These are phyloP conservation scores for Skeletonema potamos DNA, from an alignment of 108 stramenopile species.

Conservation along the genomic window DNA sequence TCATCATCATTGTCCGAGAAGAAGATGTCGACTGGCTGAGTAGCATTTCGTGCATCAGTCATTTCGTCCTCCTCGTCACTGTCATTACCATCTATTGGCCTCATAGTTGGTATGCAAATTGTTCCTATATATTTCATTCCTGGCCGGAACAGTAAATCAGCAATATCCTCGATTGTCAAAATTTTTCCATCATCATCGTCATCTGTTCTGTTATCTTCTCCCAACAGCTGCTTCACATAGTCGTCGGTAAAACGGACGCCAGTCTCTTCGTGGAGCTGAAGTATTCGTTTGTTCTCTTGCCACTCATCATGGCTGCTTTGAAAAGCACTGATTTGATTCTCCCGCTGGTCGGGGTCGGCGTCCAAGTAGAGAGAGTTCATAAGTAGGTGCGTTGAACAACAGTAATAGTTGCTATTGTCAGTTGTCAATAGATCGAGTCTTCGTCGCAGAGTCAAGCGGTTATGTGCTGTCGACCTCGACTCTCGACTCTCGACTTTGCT, in stretches of 20 bases:
- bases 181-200: neutral
- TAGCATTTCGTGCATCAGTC: neutral
- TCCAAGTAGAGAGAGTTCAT: neutral
- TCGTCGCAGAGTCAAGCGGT: too few relatives aligned
- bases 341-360: neutral
- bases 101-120: conserved; percentile 25
- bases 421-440: too few relatives aligned
- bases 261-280: neutral
- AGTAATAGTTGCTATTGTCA: too few relatives aligned
- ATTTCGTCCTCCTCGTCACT: neutral
- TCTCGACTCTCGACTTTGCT: too few relatives aligned
- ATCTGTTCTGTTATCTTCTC: neutral
- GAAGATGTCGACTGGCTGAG: too few relatives aligned
- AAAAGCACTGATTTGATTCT: neutral
- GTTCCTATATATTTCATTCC: conserved; percentile 28
- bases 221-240: neutral
- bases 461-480: too few relatives aligned
- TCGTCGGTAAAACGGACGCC: neutral
- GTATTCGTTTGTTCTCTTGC: neutral
- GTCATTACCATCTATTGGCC: too few relatives aligned
- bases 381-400: too few relatives aligned
- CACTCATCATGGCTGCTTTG: neutral
- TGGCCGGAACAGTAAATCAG: conserved; percentile 14
- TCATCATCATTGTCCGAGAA: neutral
- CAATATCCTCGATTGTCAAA: conserved; percentile 7